phyloP scores from a whole-genome alignment of 208 protist species.

The Leptomonas pyrrhocoris region DNA sequence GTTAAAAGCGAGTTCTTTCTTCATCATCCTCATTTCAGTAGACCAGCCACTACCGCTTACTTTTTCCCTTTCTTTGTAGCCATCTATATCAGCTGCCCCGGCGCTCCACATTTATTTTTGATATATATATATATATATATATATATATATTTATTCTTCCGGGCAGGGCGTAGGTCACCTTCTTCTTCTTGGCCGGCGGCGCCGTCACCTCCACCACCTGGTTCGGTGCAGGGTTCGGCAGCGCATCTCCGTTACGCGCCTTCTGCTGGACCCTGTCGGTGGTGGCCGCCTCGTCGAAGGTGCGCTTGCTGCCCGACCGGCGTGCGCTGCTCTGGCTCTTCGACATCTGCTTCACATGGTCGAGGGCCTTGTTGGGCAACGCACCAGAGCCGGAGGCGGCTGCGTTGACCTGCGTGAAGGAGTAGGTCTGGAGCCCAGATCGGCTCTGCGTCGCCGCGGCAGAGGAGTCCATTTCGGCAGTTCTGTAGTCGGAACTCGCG shows the following conservation, averaged over 20 bases:
- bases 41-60: background rate
- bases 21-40: too few species aligned
- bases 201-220: slow-evolving; percentile 45
- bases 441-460: slow-evolving; percentile 5
- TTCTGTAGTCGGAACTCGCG: too few species aligned
- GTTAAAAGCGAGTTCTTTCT: too few species aligned
- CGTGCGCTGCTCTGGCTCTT: slow-evolving; percentile 36
- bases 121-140: too few species aligned
- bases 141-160: slow-evolving; percentile 9
- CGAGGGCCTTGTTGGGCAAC: slow-evolving; percentile 29
- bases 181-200: slow-evolving; percentile 69
- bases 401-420: slow-evolving; percentile 21
- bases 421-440: slow-evolving; percentile 23
- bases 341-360: slow-evolving; percentile 28
- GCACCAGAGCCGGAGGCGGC: slow-evolving; percentile 9
- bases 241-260: slow-evolving; percentile 15
- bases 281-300: slow-evolving; percentile 52
- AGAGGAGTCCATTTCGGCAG: slow-evolving; percentile 27
- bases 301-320: slow-evolving; percentile 83
- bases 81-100: too few species aligned
- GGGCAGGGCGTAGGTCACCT: slow-evolving; percentile 83
- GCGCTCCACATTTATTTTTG: background rate
- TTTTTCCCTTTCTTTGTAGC: slow-evolving; percentile 16
- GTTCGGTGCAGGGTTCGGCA: slow-evolving; percentile 31
- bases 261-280: slow-evolving; percentile 52